phyloP scores from a whole-genome alignment of 164 flowering plant genomes.

The Magnolia officinalis region DNA sequence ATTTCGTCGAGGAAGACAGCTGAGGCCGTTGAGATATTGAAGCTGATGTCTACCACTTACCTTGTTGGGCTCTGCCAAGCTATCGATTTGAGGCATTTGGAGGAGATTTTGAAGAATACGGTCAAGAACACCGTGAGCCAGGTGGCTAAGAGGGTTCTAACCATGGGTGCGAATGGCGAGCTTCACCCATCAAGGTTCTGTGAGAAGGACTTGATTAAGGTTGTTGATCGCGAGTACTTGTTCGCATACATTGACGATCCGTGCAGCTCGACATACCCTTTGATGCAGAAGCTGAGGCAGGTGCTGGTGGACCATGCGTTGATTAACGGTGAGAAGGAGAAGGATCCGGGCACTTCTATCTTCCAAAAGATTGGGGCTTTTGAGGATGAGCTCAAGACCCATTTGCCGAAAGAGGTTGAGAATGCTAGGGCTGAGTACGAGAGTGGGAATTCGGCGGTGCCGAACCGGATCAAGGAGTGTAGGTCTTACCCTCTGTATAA shows the following conservation, averaged over 20 bases:
- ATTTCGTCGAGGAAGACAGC: conserved; percentile 60
- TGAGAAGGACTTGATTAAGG: conserved; percentile 56
- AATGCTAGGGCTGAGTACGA: conserved; percentile 29
- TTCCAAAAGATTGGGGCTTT: conserved; percentile 46
- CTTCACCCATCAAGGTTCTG: conserved; percentile 59
- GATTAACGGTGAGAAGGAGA: conserved; percentile 33
- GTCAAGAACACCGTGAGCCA: conserved; percentile 56
- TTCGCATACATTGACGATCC: conserved; percentile 63
- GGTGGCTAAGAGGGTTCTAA: conserved; percentile 46
- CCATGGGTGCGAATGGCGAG: conserved; percentile 44
- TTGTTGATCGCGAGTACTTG: conserved; percentile 43
- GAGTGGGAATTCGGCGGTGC: conserved; percentile 28
- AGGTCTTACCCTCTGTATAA: conserved; percentile 55
- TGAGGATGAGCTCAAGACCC: conserved; percentile 53
- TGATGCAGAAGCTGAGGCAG: conserved; percentile 58
- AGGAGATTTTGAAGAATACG: conserved; percentile 47
- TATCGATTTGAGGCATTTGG: conserved; percentile 54
- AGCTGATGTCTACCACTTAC: conserved; percentile 58
- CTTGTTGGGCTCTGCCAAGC: conserved; percentile 65
- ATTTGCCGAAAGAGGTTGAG: conserved; percentile 50
- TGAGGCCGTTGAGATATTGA: conserved; percentile 54
- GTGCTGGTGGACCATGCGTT: conserved; percentile 54
- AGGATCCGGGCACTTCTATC: conserved; percentile 33
- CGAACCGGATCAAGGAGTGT: conserved; percentile 51
- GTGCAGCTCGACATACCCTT: conserved; percentile 40